A percentile compares a stretch with the other conserved stretches of the same genome.
Conservation (phyloP, 2,329 filamentous ascomycete species). For the Fusarium begoniae region DNA sequence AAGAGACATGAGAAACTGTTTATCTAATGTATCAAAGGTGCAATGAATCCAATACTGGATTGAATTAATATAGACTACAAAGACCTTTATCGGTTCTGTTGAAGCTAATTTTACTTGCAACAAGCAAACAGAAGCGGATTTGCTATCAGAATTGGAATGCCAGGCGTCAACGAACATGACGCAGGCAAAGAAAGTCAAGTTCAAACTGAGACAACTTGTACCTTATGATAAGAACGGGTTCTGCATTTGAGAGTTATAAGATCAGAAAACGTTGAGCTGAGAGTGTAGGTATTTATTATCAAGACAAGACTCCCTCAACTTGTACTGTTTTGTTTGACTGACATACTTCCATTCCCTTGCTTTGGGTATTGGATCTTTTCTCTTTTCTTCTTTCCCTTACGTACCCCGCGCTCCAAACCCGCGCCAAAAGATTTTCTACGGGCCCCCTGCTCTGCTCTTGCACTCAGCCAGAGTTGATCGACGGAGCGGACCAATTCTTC, state of each 20-base stretch:
- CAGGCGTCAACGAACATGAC: constrained; percentile 36
- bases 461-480: constrained; percentile 27
- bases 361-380: background rate
- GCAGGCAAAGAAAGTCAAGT: constrained; percentile 13
- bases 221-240: background rate
- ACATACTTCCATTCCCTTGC: background rate
- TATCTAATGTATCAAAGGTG: background rate
- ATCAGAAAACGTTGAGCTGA: background rate
- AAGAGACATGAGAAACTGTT: background rate
- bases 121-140: background rate
- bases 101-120: background rate
- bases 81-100: background rate
- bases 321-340: background rate
- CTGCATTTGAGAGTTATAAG: background rate
- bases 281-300: background rate
- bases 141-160: background rate
- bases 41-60: no score
- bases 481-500: constrained; percentile 40
- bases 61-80: no score
- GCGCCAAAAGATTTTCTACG: constrained; percentile 42
- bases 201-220: background rate
- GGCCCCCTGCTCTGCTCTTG: constrained; percentile 12
- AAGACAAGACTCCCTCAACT: background rate
- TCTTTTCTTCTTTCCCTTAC: background rate
- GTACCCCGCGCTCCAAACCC: constrained; percentile 38